These are phyloP conservation scores for Onygenales sp. DNA, from an alignment of 2,329 filamentous ascomycete species.

Conservation along the genomic window DNA sequence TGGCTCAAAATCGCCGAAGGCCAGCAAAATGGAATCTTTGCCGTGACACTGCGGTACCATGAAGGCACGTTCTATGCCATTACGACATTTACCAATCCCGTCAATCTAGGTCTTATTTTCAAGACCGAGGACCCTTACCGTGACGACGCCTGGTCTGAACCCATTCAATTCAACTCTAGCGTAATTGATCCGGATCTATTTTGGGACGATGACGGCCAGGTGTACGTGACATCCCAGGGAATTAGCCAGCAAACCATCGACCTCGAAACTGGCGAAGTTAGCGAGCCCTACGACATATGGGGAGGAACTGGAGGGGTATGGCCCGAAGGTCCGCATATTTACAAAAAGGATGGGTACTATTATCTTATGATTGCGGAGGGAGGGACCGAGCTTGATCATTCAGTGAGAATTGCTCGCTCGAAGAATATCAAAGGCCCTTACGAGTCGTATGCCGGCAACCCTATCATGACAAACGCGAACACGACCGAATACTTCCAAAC, in stretches of 20 bases:
- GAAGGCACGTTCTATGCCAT: constrained; percentile 24
- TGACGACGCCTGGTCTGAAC: constrained; percentile 29
- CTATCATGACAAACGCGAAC: constrained; percentile 26
- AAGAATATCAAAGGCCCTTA: constrained; percentile 22
- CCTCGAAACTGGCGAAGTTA: constrained; percentile 12
- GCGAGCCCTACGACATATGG: constrained; percentile 19
- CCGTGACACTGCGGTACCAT: constrained; percentile 23
- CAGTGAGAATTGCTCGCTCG: constrained; percentile 10
- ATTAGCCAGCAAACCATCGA: neutral
- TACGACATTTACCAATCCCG: neutral
- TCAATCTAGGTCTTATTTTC: constrained; percentile 20
- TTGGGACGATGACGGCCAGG: constrained; percentile 28
- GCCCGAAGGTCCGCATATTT: constrained; percentile 43
- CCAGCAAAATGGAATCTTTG: constrained; percentile 26
- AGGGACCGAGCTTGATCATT: constrained; percentile 8
- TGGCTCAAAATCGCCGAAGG: constrained; percentile 16
- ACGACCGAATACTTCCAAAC: constrained; percentile 34
- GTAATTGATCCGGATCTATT: constrained; percentile 34
- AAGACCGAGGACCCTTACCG: constrained; percentile 30
- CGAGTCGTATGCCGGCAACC: constrained; percentile 26
- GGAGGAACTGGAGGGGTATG: constrained; percentile 32
- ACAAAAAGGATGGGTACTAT: constrained; percentile 39
- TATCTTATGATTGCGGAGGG: constrained; percentile 42
- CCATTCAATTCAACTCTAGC: constrained; percentile 16
- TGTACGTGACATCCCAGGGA: constrained; percentile 21